Evolutionary conservation across 2,329 filamentous ascomycete genomes (phyloP).

Genomic region (Taxawa tesnikishii): DNA sequence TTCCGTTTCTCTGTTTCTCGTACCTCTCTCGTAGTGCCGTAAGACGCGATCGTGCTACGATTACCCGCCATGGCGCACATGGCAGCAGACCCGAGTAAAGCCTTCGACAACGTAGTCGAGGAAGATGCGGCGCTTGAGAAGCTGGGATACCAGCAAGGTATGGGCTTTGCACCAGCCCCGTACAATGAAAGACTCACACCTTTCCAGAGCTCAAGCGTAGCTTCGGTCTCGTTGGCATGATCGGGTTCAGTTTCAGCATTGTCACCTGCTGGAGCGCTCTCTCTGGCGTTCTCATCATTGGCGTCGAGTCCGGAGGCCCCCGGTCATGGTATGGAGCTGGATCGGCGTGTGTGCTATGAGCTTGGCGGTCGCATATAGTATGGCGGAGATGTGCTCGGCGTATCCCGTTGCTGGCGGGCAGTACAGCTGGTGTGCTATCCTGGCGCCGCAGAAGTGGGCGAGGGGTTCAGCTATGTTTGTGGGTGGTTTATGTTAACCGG

Average conservation of each 20-base stretch:
- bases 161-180: not conserved
- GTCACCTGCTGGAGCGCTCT: slow-evolving; percentile 48
- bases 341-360: slow-evolving; percentile 39
- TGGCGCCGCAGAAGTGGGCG: slow-evolving; percentile 34
- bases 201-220: slow-evolving; percentile 41
- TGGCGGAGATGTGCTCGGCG: slow-evolving; percentile 47
- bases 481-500: slow-evolving; percentile 26
- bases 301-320: slow-evolving; percentile 44
- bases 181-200: not conserved
- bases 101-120: slow-evolving; percentile 5
- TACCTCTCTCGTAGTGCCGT: too few species aligned
- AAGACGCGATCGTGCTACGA: too few species aligned
- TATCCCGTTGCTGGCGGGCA: slow-evolving; percentile 46
- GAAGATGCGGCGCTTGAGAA: slow-evolving; percentile 28
- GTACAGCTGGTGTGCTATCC: slow-evolving; percentile 45
- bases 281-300: slow-evolving; percentile 43
- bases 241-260: slow-evolving; percentile 47
- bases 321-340: slow-evolving; percentile 48
- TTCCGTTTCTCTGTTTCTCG: too few species aligned
- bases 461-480: slow-evolving; percentile 25
- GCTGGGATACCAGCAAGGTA: slow-evolving; percentile 28
- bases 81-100: slow-evolving; percentile 1
- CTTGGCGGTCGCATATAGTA: slow-evolving; percentile 42
- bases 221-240: slow-evolving; percentile 44
- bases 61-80: slow-evolving; percentile 1